These are phyloP conservation scores for Cryphonectria radicalis DNA, from an alignment of 2,329 filamentous ascomycete species.

Conservation along the genomic window DNA sequence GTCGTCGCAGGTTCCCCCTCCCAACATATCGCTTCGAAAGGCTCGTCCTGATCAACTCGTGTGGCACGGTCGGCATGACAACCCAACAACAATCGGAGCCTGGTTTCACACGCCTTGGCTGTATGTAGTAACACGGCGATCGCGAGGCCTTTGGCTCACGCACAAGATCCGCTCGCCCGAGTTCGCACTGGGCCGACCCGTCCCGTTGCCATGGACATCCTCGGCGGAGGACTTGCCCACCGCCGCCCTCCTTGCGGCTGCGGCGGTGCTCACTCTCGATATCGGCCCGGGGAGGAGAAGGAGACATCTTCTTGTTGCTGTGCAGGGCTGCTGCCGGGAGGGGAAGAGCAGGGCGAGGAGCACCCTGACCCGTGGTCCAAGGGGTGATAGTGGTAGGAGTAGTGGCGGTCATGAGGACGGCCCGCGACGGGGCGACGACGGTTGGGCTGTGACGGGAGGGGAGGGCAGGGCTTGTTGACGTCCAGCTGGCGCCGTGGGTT, in stretches of 20 bases:
- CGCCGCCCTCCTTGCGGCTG: not conserved
- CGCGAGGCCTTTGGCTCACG: not conserved
- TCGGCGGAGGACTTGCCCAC: not conserved
- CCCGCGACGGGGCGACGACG: not conserved
- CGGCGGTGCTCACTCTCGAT: not conserved
- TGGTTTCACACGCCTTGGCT: not conserved
- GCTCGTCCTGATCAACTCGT: not conserved
- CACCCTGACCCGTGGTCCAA: not conserved
- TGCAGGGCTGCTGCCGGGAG: not conserved
- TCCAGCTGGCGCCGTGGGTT: not conserved
- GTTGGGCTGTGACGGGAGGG: not conserved
- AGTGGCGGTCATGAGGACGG: too few species aligned
- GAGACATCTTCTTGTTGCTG: not conserved
- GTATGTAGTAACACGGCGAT: not conserved
- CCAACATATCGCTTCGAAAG: not conserved
- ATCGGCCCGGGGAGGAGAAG: not conserved
- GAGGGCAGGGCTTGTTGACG: slow-evolving; percentile 3
- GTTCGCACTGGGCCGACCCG: not conserved
- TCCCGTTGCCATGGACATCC: not conserved
- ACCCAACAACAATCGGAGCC: not conserved
- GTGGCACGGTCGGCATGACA: not conserved
- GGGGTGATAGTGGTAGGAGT: not conserved
- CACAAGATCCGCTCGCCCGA: not conserved
- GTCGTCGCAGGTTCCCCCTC: not conserved
- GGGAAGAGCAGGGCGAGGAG: not conserved